Base-by-base conservation (phyloP, 2,329 filamentous ascomycete genomes). In the Trichoderma breve region DNA sequence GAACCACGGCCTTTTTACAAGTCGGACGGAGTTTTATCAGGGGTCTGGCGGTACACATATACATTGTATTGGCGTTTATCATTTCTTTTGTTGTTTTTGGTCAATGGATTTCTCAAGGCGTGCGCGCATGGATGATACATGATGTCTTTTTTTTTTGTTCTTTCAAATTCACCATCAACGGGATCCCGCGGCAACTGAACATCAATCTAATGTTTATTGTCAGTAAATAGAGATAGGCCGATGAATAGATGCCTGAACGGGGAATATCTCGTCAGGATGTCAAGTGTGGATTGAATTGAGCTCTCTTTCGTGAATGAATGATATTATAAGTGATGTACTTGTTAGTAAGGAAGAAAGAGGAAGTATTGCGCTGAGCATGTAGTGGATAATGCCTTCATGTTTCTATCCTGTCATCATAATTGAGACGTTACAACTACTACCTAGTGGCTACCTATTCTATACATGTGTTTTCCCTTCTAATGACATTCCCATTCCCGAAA, bases 21-120 rank as follows among this genome's bases (percentile, higher is more conserved):
- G 43, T 71, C 9, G 32, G 64, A 71, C 32, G 68, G 60, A 71
- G 68, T 71, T 70, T 43, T 8, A 64, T 64, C 18, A 30, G 51
- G 68, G 60, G 57, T 36, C 26, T 51, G 39, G 39, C 66, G 39
- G 32, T 34, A 51, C 57, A 28, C 28, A 70, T 62, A 62, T 47
- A 62, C 66, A 62, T 70, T 69, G 39, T 58, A 43, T 51, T 53
- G 66, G 57, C 47, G 28, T 70, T 62, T 24, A 14, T 43, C 11
- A 34, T 61, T 18, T 70, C 55, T 53, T 51, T 68, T 70, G 36
- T 62, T 26, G 6, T 26, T 69, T 69, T 58, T 39, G 18, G 57
- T 51, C 21, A 14, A 28, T 18, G 55, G 57, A 43, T 14, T 51
- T 28, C 36, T 62, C 26, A 32, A 47, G 57, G 57, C 66, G 28